Conservation (phyloP, 371 early-diverging fungal species). For the Racocetra persica region DNA sequence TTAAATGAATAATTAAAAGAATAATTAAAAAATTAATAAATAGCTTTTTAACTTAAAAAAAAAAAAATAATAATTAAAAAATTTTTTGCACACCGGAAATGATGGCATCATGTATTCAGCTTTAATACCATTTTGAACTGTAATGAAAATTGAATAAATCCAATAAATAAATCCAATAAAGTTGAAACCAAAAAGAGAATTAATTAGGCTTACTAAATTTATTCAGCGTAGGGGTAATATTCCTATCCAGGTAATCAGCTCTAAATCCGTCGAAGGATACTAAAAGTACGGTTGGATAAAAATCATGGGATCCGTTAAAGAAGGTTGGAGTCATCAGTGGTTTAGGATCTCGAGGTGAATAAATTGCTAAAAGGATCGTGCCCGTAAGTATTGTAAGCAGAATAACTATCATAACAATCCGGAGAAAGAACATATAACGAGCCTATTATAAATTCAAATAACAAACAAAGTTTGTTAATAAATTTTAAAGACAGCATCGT, state of each 20-base stretch:
- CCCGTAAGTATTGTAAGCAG: not conserved
- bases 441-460: not conserved
- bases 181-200: not conserved
- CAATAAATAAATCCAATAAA: not conserved
- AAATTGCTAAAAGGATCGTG: not conserved
- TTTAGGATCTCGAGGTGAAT: not conserved
- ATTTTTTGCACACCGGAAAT: slow-evolving; percentile 72
- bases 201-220: slow-evolving; percentile 58
- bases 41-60: not conserved
- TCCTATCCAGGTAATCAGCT: slow-evolving; percentile 81
- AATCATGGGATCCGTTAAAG: slow-evolving; percentile 73
- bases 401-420: not conserved
- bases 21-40: not conserved
- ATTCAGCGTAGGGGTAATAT: slow-evolving; percentile 72
- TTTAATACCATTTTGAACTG: slow-evolving; percentile 57
- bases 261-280: slow-evolving; percentile 93
- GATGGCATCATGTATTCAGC: slow-evolving; percentile 78
- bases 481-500: not conserved
- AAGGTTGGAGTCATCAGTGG: not conserved
- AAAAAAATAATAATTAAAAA: too few species aligned
- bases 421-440: not conserved
- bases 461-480: too few species aligned
- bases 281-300: slow-evolving; percentile 78
- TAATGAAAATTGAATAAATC: not conserved
- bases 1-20: not conserved